These are phyloP conservation scores for Zea mays DNA, from an alignment of 176 grass and related monocot genomes.

Conservation along the genomic window Zm-B73-REFERENCE-NAM-5.0 NC_050105.1:116451501-116452000, in stretches of 20 bases:
- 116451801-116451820: slow-evolving; percentile 18
- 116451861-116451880: background rate
- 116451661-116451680: slow-evolving; percentile 33
- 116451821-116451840: slow-evolving; percentile 9
- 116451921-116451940: background rate
- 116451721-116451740: no score
- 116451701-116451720: no score
- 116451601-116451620: no score
- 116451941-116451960: background rate
- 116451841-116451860: slow-evolving; percentile 1
- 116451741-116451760: slow-evolving; percentile 57
- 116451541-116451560: slow-evolving; percentile 42
- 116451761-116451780: slow-evolving; percentile 58
- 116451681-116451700: slow-evolving; percentile 20
- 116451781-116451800: background rate
- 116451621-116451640: background rate
- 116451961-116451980: slow-evolving; percentile 12
- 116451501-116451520: background rate
- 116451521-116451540: slow-evolving; percentile 36
- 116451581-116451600: background rate
- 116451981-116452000: no score
- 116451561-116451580: slow-evolving; percentile 38
- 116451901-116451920: background rate
- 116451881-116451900: background rate
- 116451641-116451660: slow-evolving; percentile 19